Conservation (phyloP, 192 early-diverging fungal species). For the Linnemannia exigua region DNA sequence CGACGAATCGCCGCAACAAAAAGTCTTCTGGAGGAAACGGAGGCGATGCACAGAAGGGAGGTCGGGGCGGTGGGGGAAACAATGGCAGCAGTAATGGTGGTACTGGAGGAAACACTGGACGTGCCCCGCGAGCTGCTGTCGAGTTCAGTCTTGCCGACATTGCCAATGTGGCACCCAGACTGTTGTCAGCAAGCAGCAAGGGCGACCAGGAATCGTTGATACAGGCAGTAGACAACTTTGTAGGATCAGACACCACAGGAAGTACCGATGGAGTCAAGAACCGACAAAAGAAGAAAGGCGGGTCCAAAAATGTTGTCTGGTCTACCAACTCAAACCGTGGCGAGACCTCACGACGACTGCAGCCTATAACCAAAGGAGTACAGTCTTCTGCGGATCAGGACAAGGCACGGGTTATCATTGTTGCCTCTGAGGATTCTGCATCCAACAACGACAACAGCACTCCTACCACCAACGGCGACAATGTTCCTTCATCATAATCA, state of each 20-base stretch:
- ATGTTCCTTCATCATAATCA: background rate
- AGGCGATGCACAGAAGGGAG: slow-evolving; percentile 18
- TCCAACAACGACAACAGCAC: background rate
- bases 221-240: background rate
- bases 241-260: background rate
- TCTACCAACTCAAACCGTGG: slow-evolving; percentile 54
- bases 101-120: slow-evolving; percentile 1
- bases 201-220: background rate
- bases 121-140: slow-evolving; percentile 25
- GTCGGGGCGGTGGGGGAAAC: slow-evolving; percentile 10
- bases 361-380: background rate
- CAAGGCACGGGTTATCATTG: slow-evolving; percentile 25
- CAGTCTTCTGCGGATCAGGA: background rate
- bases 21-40: slow-evolving; percentile 22
- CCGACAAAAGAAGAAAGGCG: slow-evolving; percentile 17
- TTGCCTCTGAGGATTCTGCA: background rate
- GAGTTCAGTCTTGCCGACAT: slow-evolving; percentile 50
- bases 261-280: background rate
- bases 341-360: slow-evolving; percentile 16
- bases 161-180: slow-evolving; percentile 35
- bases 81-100: slow-evolving; percentile 8
- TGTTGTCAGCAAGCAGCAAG: slow-evolving; percentile 24
- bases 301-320: slow-evolving; percentile 40
- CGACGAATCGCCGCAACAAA: slow-evolving; percentile 26
- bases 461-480: background rate